Evolutionary conservation across 129 eudicot species (phyloP), one percentile per base, ranked within the genome.

Genomic region (Tagetes patula): DNA sequence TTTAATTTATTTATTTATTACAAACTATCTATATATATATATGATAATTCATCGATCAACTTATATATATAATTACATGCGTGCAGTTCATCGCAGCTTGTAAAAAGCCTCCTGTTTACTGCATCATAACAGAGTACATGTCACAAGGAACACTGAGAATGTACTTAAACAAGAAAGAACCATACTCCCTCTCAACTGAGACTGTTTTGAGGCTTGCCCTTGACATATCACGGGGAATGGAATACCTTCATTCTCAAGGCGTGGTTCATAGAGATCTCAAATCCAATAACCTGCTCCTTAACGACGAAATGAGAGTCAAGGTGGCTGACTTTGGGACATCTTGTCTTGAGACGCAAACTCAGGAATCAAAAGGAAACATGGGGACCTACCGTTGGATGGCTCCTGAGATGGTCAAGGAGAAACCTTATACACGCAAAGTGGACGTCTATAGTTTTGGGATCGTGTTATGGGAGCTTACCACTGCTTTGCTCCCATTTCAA

Each of bases 381-480:
- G 97, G 99, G 60, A 95, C 99, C 7, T 95, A 95, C 52, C 97
- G 97, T 8, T 95, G 99, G 98, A 94, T 94, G 98, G 98, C 98
- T n/a, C 98, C 98, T 0, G 98, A 92, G 86, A 92, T 92, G 98
- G 87, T 90, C 27, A 89, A 89, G 85, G 96, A 95, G 83, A 95
- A 86, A 59, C 89, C 94, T 43, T 90, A 90, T 76, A 88, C 99
- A 40, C 80, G 99, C 20, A 95, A 95, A 76, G 96, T 95, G 12
- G 99, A 95, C 60, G 97, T 95, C 3, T 95, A 90, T 71, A 95
- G 99, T 41, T 95, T 95, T 72, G 99, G 99, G 60, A 95, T 95
- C 61, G 99, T 95, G 31, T 79, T 95, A 31, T 95, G 99, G 97
- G 99, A 90, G 85, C 99, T 95, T 62, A 88, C 89, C 1, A 95